phyloP scores from a whole-genome alignment of 306 rosid genomes.

The Canavalia ensiformis region DNA sequence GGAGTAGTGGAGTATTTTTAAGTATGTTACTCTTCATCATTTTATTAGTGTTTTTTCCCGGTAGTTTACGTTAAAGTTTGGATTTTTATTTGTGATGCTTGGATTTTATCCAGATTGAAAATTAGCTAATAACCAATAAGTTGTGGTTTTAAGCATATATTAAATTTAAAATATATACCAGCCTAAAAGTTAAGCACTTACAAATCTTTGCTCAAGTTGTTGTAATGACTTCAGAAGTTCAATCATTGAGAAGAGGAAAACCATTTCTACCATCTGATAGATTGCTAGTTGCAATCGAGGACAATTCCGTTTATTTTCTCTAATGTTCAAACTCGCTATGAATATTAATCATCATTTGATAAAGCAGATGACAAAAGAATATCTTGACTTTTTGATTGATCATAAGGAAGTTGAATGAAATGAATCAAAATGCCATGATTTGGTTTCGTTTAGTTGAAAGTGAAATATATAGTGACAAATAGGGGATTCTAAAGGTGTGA shows the following conservation, averaged over 20 bases:
- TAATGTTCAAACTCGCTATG: constrained; percentile 39
- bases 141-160: too few relatives aligned
- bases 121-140: too few relatives aligned
- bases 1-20: too few relatives aligned
- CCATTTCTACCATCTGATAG: not conserved
- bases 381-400: constrained; percentile 38
- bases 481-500: not conserved
- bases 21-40: too few relatives aligned
- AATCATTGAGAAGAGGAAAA: constrained; percentile 2
- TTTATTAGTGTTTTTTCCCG: too few relatives aligned
- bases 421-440: constrained; percentile 41
- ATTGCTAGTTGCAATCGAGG: not conserved
- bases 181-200: not conserved
- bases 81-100: too few relatives aligned
- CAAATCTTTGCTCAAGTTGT: not conserved
- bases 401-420: constrained; percentile 22
- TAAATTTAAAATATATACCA: not conserved
- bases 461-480: constrained; percentile 25
- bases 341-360: constrained; percentile 38
- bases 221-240: not conserved
- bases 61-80: too few relatives aligned
- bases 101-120: too few relatives aligned
- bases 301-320: constrained; percentile 27
- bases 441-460: constrained; percentile 33
- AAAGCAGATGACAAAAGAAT: constrained; percentile 27